phyloP scores from a whole-genome alignment of 345 rosid genomes.

The Syzygium aromaticum region DNA sequence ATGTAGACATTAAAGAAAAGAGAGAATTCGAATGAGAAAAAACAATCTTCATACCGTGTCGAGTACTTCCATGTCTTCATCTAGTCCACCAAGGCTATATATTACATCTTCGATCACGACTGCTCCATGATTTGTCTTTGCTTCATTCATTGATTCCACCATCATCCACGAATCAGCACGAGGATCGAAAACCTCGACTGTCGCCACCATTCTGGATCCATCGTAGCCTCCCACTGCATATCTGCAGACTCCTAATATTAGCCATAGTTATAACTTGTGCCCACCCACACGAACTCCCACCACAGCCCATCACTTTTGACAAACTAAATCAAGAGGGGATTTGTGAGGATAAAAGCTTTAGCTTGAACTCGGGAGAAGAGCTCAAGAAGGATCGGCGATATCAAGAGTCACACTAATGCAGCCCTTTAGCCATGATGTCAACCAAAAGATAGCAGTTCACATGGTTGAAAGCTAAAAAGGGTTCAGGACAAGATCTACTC shows the following conservation, averaged over 20 bases:
- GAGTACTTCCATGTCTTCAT: conserved; percentile 3
- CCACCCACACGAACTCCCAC: background rate
- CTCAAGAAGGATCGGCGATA: background rate
- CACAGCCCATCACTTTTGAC: background rate
- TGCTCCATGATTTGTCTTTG: conserved; percentile 24
- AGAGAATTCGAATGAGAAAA: background rate
- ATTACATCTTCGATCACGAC: conserved; percentile 16
- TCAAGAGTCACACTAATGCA: background rate
- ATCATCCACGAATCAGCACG: conserved; percentile 21
- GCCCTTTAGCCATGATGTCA: background rate
- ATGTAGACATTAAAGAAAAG: background rate
- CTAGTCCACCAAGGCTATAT: conserved; percentile 24
- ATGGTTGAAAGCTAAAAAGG: background rate
- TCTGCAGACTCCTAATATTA: conserved; percentile 6
- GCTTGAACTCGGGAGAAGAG: background rate
- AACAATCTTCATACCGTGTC: conserved; percentile 15
- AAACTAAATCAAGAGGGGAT: background rate
- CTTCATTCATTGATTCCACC: conserved; percentile 14
- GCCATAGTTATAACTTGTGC: background rate
- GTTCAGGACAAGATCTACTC: conserved; percentile 5
- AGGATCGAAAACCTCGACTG: conserved; percentile 31
- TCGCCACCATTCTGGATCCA: conserved; percentile 18
- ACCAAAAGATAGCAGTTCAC: background rate
- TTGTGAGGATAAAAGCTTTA: background rate
- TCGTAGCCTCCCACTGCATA: conserved; percentile 31